Conservation (phyloP, 169 alveolate genomes). For the Besnoitia besnoiti region DNA sequence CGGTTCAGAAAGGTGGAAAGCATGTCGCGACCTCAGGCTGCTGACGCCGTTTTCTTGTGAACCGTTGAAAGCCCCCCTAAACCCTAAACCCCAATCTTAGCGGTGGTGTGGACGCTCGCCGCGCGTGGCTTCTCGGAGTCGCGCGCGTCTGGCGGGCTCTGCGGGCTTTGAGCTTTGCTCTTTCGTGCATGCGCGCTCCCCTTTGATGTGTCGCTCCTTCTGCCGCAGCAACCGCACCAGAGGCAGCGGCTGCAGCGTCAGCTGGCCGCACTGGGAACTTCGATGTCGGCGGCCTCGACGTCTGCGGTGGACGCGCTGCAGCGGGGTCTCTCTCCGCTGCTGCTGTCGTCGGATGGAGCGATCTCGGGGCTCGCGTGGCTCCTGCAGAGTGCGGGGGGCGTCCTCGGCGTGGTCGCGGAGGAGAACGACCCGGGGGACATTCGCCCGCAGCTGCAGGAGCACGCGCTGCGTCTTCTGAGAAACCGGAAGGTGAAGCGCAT, state of each 20-base stretch:
- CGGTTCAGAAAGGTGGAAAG: too few species aligned
- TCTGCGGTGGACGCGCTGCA: slow-evolving; percentile 24
- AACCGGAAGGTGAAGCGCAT: not conserved
- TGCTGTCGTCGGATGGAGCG: slow-evolving; percentile 50
- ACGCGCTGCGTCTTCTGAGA: slow-evolving; percentile 44
- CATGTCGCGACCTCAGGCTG: too few species aligned
- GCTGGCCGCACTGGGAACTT: not conserved
- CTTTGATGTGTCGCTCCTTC: too few species aligned
- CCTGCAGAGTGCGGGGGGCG: slow-evolving; percentile 24
- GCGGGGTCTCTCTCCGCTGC: slow-evolving; percentile 49
- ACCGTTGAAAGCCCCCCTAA: too few species aligned
- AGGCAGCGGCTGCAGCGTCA: slow-evolving; percentile 54
- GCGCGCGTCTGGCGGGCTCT: not conserved
- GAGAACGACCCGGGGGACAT: not conserved
- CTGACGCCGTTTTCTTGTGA: too few species aligned
- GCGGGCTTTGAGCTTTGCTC: not conserved
- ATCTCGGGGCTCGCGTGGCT: slow-evolving; percentile 22
- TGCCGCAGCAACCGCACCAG: slow-evolving; percentile 32
- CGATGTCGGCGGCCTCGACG: not conserved
- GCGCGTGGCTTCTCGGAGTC: not conserved
- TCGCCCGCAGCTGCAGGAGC: slow-evolving; percentile 61
- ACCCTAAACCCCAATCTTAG: too few species aligned
- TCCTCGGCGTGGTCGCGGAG: slow-evolving; percentile 15
- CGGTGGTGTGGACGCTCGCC: too few species aligned
- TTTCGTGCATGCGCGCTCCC: not conserved